These are phyloP conservation scores for Sporothrix euskadiensis DNA, from an alignment of 2,329 filamentous ascomycete genomes.

Conservation along the genomic window DNA sequence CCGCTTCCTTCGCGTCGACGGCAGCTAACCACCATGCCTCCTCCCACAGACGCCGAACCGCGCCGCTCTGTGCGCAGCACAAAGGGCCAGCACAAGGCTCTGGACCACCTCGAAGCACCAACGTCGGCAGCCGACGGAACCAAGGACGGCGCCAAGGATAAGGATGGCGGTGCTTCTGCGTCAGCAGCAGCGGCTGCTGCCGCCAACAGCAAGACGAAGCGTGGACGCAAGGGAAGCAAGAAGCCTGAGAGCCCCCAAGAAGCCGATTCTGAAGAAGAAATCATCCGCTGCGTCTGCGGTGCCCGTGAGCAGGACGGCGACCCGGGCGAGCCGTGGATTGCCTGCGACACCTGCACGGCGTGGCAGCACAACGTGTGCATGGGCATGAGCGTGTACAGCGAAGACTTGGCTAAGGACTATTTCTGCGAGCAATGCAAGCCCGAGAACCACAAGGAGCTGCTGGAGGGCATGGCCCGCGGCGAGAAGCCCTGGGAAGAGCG, in stretches of 20 bases:
- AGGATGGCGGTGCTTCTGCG: constrained; percentile 31
- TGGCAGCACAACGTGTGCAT: constrained; percentile 99
- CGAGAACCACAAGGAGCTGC: constrained; percentile 75
- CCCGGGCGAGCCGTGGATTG: constrained; percentile 88
- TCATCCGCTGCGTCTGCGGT: constrained; percentile 93
- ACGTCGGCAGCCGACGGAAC: neutral
- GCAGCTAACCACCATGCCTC: neutral
- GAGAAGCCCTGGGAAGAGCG: constrained; percentile 84
- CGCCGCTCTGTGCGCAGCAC: constrained; percentile 93
- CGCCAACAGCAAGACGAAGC: constrained; percentile 52
- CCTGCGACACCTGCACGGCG: constrained; percentile 85
- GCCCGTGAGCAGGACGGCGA: constrained; percentile 83
- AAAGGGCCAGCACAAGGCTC: constrained; percentile 93
- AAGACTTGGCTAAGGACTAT: constrained; percentile 79
- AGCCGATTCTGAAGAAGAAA: constrained; percentile 61
- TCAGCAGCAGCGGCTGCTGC: neutral
- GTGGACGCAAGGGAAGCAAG: constrained; percentile 52
- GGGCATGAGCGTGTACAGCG: constrained; percentile 75
- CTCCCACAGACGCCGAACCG: constrained; percentile 64
- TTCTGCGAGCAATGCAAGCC: constrained; percentile 90
- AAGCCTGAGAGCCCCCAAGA: constrained; percentile 62
- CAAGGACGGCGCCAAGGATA: neutral
- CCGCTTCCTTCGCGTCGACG: neutral
- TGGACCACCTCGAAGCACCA: constrained; percentile 70
- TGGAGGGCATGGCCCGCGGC: constrained; percentile 75